Base-by-base conservation (phyloP, 495 filamentous ascomycete genomes). In the Penicillium ochrochloron region DNA sequence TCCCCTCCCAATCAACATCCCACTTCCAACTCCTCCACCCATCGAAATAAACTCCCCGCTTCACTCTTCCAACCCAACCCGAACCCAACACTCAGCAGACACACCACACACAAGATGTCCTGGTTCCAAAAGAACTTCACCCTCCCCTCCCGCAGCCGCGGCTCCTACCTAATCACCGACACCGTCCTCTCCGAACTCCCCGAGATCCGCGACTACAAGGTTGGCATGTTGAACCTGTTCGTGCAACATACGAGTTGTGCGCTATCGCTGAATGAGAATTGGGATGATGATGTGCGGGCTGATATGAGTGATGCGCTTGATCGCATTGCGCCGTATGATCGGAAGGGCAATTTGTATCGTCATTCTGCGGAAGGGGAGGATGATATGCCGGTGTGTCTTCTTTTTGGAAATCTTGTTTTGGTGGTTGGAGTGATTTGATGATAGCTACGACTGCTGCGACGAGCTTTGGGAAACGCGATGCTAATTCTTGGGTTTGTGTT, bases 301-400 rank as follows among this genome's bases (percentile, higher is more conserved):
- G 94, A 97, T 71, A 97, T 99, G 96, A 91, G 86, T 67, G 94
- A 98, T 81, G 90, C 94, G 60, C 80, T 99, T 62, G 96, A 99
- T 74, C 79, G 92, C 29, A 90, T 99, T 63, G 95, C 89, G 55
- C 91, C 91, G 1, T 87, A 91, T 72, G 90, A 93, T 64, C 83
- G 82, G 15, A 85, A 90, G 78, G 90, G 88, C 2, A 76, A 79
- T 52, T 63, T 97, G 33, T 99, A 99, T 80, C 82, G 93, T 57
- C 95, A 99, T 82, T 84, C 83, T 68, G 94, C 92, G 0, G 94
- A 98, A 83, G 95, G 94, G 34, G 78, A 79, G 64, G 93, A 97
- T 82, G 93, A 97, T 82, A 97, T 97, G 91, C 92, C 91, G 60
- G 88, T 90, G 69, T 68, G 71, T 68, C 27, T 56, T 59, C 4